A percentile compares a stretch with the other conserved stretches of the same genome.
Conservation (phyloP, 495 filamentous ascomycete genomes). For the Podospora appendiculata region DNA sequence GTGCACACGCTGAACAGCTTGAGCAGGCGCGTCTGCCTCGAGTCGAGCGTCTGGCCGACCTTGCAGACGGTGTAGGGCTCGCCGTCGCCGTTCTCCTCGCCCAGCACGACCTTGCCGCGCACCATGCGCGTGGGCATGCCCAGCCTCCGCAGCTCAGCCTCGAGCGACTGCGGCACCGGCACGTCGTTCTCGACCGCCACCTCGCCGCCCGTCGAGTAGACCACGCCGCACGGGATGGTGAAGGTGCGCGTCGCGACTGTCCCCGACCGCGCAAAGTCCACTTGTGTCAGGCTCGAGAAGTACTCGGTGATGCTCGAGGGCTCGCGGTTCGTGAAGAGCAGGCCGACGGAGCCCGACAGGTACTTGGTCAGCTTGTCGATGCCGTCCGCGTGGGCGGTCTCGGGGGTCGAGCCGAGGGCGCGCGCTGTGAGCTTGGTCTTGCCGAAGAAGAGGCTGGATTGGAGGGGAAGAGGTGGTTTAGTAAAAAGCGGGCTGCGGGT, state of each 20-base stretch:
- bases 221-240: constrained; percentile 65
- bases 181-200: constrained; percentile 73
- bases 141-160: constrained; percentile 78
- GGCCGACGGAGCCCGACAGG: constrained; percentile 75
- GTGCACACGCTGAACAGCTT: constrained; percentile 89
- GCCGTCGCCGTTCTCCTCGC: constrained; percentile 48
- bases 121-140: constrained; percentile 81
- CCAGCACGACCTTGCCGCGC: constrained; percentile 79
- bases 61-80: constrained; percentile 63
- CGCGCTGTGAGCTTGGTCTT: constrained; percentile 98
- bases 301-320: constrained; percentile 55
- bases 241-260: constrained; percentile 64
- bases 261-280: constrained; percentile 87
- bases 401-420: constrained; percentile 68
- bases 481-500: no score
- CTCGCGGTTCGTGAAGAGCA: constrained; percentile 77
- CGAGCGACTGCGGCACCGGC: constrained; percentile 74
- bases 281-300: constrained; percentile 57
- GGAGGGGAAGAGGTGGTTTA: not conserved
- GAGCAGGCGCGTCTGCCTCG: constrained; percentile 80
- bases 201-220: constrained; percentile 72
- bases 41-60: constrained; percentile 75
- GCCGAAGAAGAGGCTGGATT: constrained; percentile 80
- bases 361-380: constrained; percentile 60
- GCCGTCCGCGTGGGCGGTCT: constrained; percentile 68